Conservation (phyloP, 306 rosid genomes). For the Parietaria judaica region DNA sequence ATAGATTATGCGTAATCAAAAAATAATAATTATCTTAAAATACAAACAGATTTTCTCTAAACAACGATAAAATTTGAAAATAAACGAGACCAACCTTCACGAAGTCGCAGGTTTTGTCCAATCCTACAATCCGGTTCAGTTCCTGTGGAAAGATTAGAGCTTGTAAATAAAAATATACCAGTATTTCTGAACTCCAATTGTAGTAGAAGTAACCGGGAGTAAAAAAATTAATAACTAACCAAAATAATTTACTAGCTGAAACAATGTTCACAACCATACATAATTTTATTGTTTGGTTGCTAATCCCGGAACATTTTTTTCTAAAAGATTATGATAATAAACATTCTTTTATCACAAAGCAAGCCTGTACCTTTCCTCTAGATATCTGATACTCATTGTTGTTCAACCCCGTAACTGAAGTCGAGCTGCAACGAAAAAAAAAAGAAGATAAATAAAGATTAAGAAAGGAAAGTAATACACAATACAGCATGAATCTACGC, state of each 20-base stretch:
- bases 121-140: constrained; percentile 53
- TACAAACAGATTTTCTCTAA: not conserved
- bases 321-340: too few species aligned
- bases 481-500: too few species aligned
- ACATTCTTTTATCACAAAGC: not conserved
- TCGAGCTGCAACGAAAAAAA: constrained; percentile 31
- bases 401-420: constrained; percentile 82
- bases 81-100: constrained; percentile 57
- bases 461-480: too few species aligned
- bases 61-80: not conserved
- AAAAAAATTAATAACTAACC: too few species aligned
- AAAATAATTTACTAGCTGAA: too few species aligned
- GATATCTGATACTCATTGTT: constrained; percentile 90
- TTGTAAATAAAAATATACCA: constrained; percentile 5
- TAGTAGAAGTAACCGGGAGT: not conserved
- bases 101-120: constrained; percentile 63
- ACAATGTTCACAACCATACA: too few species aligned
- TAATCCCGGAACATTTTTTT: too few species aligned
- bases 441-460: too few species aligned
- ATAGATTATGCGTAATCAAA: not conserved
- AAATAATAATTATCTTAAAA: not conserved
- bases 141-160: constrained; percentile 36
- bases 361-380: constrained; percentile 63
- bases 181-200: not conserved
- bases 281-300: too few species aligned